Percentiles rank a stretch among this genome's conserved stretches.
These are phyloP conservation scores for Ogataea minuta DNA, from an alignment of 805 yeast genomes.

Conservation along the genomic window DNA sequence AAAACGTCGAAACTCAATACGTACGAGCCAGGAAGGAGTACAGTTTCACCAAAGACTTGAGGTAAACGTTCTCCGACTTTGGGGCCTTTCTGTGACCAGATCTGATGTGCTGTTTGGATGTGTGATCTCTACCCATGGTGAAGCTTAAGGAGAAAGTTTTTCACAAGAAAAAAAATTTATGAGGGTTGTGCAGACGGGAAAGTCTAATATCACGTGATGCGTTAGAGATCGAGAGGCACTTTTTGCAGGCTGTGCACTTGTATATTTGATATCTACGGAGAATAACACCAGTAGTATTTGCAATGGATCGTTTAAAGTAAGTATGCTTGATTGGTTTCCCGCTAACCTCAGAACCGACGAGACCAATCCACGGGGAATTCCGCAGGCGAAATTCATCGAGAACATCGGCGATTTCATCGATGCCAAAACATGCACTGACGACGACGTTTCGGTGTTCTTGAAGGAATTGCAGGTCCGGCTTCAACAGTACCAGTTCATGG, in stretches of 20 bases:
- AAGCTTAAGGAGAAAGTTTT: slow-evolving; percentile 14
- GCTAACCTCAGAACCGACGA: slow-evolving; percentile 45
- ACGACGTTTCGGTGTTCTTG: slow-evolving; percentile 47
- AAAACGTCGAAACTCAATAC: slow-evolving; percentile 40
- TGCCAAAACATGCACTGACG: slow-evolving; percentile 32
- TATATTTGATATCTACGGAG: background rate
- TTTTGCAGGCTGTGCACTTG: slow-evolving; percentile 9
- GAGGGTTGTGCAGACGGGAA: slow-evolving; percentile 1
- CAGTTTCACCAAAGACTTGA: slow-evolving; percentile 94
- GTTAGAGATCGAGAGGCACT: no score
- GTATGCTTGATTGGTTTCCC: slow-evolving; percentile 6
- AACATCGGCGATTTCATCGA: slow-evolving; percentile 74
- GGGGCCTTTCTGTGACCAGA: slow-evolving; percentile 98
- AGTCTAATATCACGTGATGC: no score
- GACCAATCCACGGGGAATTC: slow-evolving; percentile 91
- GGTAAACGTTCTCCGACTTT: slow-evolving; percentile 98
- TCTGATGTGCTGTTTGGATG: slow-evolving; percentile 93
- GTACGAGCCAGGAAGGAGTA: slow-evolving; percentile 99
- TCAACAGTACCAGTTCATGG: slow-evolving; percentile 91
- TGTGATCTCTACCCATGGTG: slow-evolving; percentile 96
- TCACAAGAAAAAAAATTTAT: slow-evolving; percentile 6
- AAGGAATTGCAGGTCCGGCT: slow-evolving; percentile 79
- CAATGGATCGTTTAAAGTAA: slow-evolving; percentile 24
- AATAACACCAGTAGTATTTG: background rate
- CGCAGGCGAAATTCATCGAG: slow-evolving; percentile 92